Conservation (phyloP, 176 grass and related monocot species). For the Olyra latifolia region DNA sequence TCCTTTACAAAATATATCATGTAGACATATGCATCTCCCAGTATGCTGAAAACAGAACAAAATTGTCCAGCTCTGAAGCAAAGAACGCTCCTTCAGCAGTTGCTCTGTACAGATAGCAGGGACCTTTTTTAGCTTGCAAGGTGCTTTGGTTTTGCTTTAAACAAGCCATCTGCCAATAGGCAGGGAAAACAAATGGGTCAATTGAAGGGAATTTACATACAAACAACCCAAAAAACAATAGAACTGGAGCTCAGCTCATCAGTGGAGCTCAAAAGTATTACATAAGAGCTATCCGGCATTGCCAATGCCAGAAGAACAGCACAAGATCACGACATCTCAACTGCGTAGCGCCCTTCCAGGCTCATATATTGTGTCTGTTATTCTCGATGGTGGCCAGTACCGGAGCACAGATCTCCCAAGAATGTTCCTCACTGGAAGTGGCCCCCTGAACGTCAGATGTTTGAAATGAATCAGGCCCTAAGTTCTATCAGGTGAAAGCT, state of each 20-base stretch:
- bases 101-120: neutral
- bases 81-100: conserved; percentile 7
- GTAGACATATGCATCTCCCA: neutral
- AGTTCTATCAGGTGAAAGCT: neutral
- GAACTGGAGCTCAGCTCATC: conserved; percentile 31
- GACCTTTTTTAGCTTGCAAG: neutral
- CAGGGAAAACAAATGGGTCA: conserved; percentile 33
- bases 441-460: conserved; percentile 63
- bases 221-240: conserved; percentile 13
- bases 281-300: neutral
- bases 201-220: conserved; percentile 22
- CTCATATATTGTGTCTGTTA: conserved; percentile 62
- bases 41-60: neutral
- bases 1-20: neutral
- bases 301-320: neutral
- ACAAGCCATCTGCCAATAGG: conserved; percentile 19
- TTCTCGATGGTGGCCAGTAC: conserved; percentile 94
- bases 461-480: neutral
- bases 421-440: conserved; percentile 81
- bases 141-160: conserved; percentile 3
- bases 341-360: neutral
- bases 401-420: conserved; percentile 80
- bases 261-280: conserved; percentile 4
- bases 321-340: conserved; percentile 18
- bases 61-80: neutral